Conservation (phyloP, 257 asterid genomes). For the Solanum ahanhuiri region DNA sequence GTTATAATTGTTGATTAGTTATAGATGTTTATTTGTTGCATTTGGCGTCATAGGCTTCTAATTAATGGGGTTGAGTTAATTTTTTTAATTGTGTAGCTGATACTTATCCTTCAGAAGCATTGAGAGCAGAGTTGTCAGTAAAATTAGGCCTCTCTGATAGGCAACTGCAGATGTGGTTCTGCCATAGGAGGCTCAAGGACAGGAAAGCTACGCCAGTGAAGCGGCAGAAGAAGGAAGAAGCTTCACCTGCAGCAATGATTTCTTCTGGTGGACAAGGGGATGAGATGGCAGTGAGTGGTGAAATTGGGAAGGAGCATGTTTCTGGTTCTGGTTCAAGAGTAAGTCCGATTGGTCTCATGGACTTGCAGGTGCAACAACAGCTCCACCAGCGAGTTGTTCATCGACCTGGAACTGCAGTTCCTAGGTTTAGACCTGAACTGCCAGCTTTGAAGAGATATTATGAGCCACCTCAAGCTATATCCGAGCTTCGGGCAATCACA, state of each 20-base stretch:
- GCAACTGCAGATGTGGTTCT: conserved; percentile 97
- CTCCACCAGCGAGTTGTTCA: conserved; percentile 37
- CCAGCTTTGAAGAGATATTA: conserved; percentile 55
- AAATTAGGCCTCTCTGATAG: conserved; percentile 75
- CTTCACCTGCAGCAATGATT: conserved; percentile 26
- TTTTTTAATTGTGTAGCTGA: conserved; percentile 39
- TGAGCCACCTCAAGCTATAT: conserved; percentile 65
- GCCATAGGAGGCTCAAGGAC: conserved; percentile 90
- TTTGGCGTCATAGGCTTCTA: not conserved
- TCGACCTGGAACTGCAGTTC: conserved; percentile 67
- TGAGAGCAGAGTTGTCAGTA: conserved; percentile 68
- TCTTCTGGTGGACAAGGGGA: conserved; percentile 27
- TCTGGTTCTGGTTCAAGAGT: conserved; percentile 24
- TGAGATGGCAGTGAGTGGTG: conserved; percentile 25
- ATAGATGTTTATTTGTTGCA: not conserved
- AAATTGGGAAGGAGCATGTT: conserved; percentile 22
- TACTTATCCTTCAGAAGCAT: conserved; percentile 66
- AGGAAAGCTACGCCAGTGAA: conserved; percentile 42
- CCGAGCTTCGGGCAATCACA: conserved; percentile 65
- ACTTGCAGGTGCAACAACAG: conserved; percentile 3
- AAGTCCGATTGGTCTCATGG: conserved; percentile 27
- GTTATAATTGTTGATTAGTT: not conserved
- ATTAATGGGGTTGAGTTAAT: not conserved
- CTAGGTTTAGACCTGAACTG: conserved; percentile 49
- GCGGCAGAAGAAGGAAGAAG: conserved; percentile 32